Evolutionary conservation across 2,329 filamentous ascomycete genomes (phyloP), one percentile per base, ranked within the genome.

Genomic region (Lojkania enalia): DNA sequence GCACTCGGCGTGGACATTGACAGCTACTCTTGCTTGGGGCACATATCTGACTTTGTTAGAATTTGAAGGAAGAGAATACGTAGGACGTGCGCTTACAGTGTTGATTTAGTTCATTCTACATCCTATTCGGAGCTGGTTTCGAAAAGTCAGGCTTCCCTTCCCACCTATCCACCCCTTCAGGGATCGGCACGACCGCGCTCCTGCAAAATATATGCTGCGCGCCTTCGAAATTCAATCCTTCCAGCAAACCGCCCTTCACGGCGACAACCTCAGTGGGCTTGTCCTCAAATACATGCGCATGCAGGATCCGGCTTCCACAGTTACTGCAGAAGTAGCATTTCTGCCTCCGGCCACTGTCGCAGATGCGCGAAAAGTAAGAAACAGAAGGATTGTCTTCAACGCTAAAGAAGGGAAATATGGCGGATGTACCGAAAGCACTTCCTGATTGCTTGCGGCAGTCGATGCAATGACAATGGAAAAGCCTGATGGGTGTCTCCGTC

Each of bases 381-480:
- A 63, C 49, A 12, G 48, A 44, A 4, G 56, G 13, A 63, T 69
- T 27, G 68, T 51, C 65, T 0, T 83, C 81, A 20, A 87, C 69
- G 7, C 73, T 63, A 48, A 88, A 88, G n/a, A 74, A 74, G 1
- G 84, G 85, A 56, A 87, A 88, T 48, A 87, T 86, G 54, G 85
- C 85, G 25, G 82, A 84, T 21, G 83, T 80, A 20, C 84, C 85
- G 66, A 85, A 87, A 1, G 85, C 83, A 5, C 82, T 84, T 42
- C 80, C 74, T 20, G 82, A 82, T 70, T 87, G 85, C 45, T 79
- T 76, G 36, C 81, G 78, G 66, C 85, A 88, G 61, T 84, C 78
- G 43, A 74, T 69, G 66, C 86, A 88, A 70, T 88, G 86, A 70
- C 85, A 88, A 61, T 87, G 82, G 66, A 85, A 88, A 39, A 87